A percentile compares a stretch with the other conserved stretches of the same genome.
Evolutionary conservation across 352 stramenopile genomes (phyloP).

Genomic region (Phytophthora pini): DNA sequence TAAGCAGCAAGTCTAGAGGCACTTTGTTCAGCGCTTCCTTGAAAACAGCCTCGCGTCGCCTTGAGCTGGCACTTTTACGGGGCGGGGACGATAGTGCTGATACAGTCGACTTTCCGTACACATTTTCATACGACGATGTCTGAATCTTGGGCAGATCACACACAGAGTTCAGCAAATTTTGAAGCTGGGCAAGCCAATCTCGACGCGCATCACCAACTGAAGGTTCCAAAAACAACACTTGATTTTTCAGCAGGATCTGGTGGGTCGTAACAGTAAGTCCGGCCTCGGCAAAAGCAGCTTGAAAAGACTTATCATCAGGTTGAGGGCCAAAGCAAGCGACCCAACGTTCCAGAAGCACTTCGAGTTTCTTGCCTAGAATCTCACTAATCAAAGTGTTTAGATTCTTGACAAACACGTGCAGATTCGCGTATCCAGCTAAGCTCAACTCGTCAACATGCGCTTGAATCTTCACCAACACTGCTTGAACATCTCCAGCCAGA

Average conservation of each 20-base stretch:
- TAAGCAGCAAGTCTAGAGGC: constrained; percentile 67
- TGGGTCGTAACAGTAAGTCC: constrained; percentile 68
- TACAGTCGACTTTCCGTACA: constrained; percentile 77
- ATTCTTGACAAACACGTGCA: constrained; percentile 92
- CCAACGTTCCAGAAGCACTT: constrained; percentile 70
- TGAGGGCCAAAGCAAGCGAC: constrained; percentile 68
- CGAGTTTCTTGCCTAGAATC: constrained; percentile 86
- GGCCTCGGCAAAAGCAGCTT: constrained; percentile 51
- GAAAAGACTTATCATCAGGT: constrained; percentile 67
- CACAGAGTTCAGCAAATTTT: constrained; percentile 94
- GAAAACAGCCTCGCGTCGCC: constrained; percentile 73
- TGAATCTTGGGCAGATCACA: constrained; percentile 93
- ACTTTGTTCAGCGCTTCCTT: constrained; percentile 73
- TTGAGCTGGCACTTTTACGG: constrained; percentile 62
- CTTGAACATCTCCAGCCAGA: constrained; percentile 48
- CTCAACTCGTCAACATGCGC: constrained; percentile 95
- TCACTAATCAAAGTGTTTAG: constrained; percentile 89
- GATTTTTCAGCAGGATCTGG: constrained; percentile 97
- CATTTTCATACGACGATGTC: constrained; percentile 87
- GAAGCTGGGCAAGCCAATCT: constrained; percentile 91
- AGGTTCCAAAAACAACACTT: constrained; percentile 96
- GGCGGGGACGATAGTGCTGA: constrained; percentile 65
- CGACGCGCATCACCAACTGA: constrained; percentile 93
- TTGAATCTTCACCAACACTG: constrained; percentile 90
- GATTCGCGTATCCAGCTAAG: constrained; percentile 94